Evolutionary conservation across 1,139 yeast genomes (phyloP), one percentile per base, ranked within the genome.

Genomic region (Kodamaea arcana): DNA sequence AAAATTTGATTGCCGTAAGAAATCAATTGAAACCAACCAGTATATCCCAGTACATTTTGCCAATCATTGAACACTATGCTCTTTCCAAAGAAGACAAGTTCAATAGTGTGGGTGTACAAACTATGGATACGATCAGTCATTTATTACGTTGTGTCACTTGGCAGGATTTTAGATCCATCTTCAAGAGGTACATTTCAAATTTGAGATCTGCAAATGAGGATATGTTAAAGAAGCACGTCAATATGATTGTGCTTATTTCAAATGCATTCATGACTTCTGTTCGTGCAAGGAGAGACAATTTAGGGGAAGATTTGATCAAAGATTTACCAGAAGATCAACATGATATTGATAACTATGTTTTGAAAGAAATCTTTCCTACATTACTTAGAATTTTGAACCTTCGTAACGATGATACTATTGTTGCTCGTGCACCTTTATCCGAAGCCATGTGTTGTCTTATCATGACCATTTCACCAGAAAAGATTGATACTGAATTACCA

Each of bases 61-160:
- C 98, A 3, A 74, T 90, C 41, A 69, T 88, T 44, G 98, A 92
- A 60, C 80, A 78, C 43, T 87, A 81, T 58, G 83, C 81, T 1
- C 68, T 69, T 41, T 52, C 66, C 6, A 65, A 66, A 23, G 81
- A 75, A 29, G 85, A 78, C 20, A 87, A 80, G 40, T 68, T 75
- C 36, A 76, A 86, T 52, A 81, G 82, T 46, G 63, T 90, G 42
- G 77, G 90, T 11, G 79, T 82, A 50, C 96, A 86, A 46, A 72
- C 95, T 0, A 65, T 85, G 30, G 64, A 62, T 7, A 65, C 90
- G 0, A 74, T 90, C 41, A 80, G 87, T 8, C 56, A 58, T 9
- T 65, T 92, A 43, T 66, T 80, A 6, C 62, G 72, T 34, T 69
- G 72, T 42, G 65, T 87, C 30, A 74, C 82, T 9, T 88, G 94